Evolutionary conservation across 441 rosid genomes (phyloP).

Genomic region (Mallotus repandus): DNA sequence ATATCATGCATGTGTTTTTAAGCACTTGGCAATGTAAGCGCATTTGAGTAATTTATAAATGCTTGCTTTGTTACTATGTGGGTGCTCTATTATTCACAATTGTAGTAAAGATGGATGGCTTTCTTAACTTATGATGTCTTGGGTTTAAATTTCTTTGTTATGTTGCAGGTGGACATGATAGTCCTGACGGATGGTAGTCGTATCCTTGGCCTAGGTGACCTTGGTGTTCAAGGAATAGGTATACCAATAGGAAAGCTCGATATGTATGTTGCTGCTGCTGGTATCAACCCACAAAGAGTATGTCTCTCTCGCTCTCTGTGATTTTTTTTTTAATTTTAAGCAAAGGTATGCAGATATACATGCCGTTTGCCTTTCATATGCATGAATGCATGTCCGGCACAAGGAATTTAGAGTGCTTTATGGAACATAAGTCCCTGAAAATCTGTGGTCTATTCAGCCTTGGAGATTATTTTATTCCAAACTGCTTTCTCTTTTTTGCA

Average conservation of each 20-base stretch:
- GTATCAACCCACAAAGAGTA: constrained; percentile 93
- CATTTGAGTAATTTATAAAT: not conserved
- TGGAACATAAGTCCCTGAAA: not conserved
- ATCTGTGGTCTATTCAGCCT: not conserved
- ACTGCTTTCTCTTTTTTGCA: not conserved
- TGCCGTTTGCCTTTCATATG: not conserved
- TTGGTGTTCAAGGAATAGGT: constrained; percentile 97
- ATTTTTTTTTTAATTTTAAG: not conserved
- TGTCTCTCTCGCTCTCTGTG: constrained; percentile 12
- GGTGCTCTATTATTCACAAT: not conserved
- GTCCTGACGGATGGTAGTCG: constrained; percentile 97
- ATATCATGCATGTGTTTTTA: not conserved
- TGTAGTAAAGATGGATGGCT: not conserved
- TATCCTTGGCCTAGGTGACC: constrained; percentile 97
- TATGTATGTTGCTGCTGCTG: constrained; percentile 97
- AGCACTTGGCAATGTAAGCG: not conserved
- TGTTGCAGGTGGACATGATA: constrained; percentile 92
- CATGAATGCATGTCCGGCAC: not conserved
- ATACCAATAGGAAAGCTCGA: constrained; percentile 97
- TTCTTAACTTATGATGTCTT: not conserved
- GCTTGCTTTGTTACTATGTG: not conserved
- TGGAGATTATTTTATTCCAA: constrained; percentile 8
- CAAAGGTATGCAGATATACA: constrained; percentile 1
- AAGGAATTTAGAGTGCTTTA: not conserved
- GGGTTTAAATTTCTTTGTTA: constrained; percentile 9